Evolutionary conservation across 1,284 basidiomycete species (phyloP).

Genomic region (Tilletia setariae): DNA sequence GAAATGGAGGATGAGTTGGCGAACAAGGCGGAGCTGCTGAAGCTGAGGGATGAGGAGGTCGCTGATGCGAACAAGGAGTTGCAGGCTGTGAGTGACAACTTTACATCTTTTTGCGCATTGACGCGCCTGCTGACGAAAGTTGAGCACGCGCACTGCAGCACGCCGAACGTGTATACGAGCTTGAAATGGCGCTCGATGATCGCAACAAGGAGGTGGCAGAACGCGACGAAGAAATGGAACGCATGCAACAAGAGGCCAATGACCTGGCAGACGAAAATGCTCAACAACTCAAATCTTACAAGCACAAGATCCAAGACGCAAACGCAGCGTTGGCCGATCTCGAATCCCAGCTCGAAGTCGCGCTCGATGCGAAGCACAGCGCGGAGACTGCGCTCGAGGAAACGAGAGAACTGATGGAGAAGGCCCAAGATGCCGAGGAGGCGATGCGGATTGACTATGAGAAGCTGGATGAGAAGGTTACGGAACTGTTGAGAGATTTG

Average conservation of each 20-base stretch:
- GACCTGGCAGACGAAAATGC: slow-evolving; percentile 13
- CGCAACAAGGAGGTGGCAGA: slow-evolving; percentile 15
- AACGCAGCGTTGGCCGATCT: slow-evolving; percentile 10
- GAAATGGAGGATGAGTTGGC: slow-evolving; percentile 50
- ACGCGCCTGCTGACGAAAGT: not conserved
- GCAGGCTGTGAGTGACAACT: slow-evolving; percentile 59
- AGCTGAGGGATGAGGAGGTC: slow-evolving; percentile 54
- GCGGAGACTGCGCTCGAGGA: not conserved
- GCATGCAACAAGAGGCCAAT: slow-evolving; percentile 12
- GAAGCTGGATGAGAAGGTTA: slow-evolving; percentile 46
- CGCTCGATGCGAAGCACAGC: slow-evolving; percentile 11
- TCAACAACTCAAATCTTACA: slow-evolving; percentile 7
- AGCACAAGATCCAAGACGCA: slow-evolving; percentile 13
- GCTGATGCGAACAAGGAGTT: slow-evolving; percentile 62
- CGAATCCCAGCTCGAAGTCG: slow-evolving; percentile 10
- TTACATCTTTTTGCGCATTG: not conserved
- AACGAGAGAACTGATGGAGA: not conserved
- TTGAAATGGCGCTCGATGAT: slow-evolving; percentile 8
- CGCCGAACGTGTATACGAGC: slow-evolving; percentile 11
- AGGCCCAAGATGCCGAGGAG: slow-evolving; percentile 6
- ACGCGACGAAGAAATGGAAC: slow-evolving; percentile 14
- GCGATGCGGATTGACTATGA: not conserved
- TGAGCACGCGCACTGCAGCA: not conserved
- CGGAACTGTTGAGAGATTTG: slow-evolving; percentile 55
- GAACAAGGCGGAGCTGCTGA: slow-evolving; percentile 30